Evolutionary conservation across 2,329 filamentous ascomycete genomes (phyloP), one percentile per base, ranked within the genome.

Genomic region (Microdochium bolleyi): DNA sequence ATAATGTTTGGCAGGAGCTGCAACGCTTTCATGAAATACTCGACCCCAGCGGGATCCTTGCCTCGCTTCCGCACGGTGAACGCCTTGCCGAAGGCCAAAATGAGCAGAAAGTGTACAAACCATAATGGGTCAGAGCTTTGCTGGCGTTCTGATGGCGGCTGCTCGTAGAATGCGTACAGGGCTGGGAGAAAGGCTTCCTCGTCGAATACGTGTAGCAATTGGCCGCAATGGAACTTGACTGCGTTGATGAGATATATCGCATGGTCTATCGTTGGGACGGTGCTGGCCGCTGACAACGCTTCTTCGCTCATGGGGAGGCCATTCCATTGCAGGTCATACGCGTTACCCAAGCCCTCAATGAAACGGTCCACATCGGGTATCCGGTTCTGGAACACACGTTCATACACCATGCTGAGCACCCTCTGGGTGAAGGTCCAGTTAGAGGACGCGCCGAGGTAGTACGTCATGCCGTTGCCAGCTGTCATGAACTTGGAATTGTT

Each of bases 11-110:
- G 75, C 0, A 78, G 53, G 0, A 73, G 57, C 49, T 71, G 66
- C 50, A 78, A 65, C 0, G 73, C 75, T 38, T 72, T 69, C 1
- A 72, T 64, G 54, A 77, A 77, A 25, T 73, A 67, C 4, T 76
- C 73, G 0, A 70, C 68, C 0, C 78, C 78, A 0, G 75, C 70
- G 0, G 77, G 77, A 2, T 64, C 53, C 51, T 63, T 66, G 0
- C 64, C 63, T 8, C 67, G 63, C 3, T 59, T 62, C 16, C 70
- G 68, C 24, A 71, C 70, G 0, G 74, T 68, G 30, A 82, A 77
- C 0, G 74, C 76, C 56, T 81, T 81, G 1, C 78, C 78, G 54
- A 82, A 78, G 0, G 78, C 78, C 2, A 82, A 64, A 10, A 82
- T 69, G 0, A 80, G 64, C 2, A 80, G 63, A 16, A 77, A 79